A percentile compares a stretch with the other conserved stretches of the same genome.
Conservation (phyloP, 2,329 filamentous ascomycete genomes). For the Didymosphaeria variabile region DNA sequence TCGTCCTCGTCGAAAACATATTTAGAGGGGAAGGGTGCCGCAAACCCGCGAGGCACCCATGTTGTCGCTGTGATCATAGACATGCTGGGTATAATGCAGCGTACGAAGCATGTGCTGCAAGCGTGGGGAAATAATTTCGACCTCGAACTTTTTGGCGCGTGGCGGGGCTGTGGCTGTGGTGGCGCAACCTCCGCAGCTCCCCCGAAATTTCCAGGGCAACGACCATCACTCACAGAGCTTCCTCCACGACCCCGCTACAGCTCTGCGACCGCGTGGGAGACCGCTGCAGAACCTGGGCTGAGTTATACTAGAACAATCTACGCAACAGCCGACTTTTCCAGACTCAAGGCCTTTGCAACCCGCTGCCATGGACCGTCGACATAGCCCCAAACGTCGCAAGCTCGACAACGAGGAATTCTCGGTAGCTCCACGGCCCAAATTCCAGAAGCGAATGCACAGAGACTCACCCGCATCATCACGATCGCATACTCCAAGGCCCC, state of each 20-base stretch:
- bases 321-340: not conserved
- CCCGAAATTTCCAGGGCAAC: slow-evolving; percentile 6
- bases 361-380: slow-evolving; percentile 47
- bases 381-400: slow-evolving; percentile 71
- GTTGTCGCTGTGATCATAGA: slow-evolving; percentile 66
- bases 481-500: slow-evolving; percentile 45
- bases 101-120: slow-evolving; percentile 1
- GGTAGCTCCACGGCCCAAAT: slow-evolving; percentile 60
- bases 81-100: slow-evolving; percentile 41
- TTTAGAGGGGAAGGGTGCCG: slow-evolving; percentile 59
- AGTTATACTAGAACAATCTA: not conserved
- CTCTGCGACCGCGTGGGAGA: not conserved
- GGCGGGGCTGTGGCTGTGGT: slow-evolving; percentile 24
- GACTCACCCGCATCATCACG: slow-evolving; percentile 44
- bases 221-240: not conserved
- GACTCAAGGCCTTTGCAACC: not conserved
- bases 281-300: not conserved
- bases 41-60: slow-evolving; percentile 63
- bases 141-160: slow-evolving; percentile 21
- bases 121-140: slow-evolving; percentile 24
- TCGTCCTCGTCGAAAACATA: slow-evolving; percentile 63
- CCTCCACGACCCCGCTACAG: not conserved
- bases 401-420: slow-evolving; percentile 71
- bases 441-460: slow-evolving; percentile 45
- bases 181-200: slow-evolving; percentile 11